Evolutionary conservation across 768 basidiomycete species (phyloP), one percentile per base, ranked within the genome.

Genomic region (Russula compacta): DNA sequence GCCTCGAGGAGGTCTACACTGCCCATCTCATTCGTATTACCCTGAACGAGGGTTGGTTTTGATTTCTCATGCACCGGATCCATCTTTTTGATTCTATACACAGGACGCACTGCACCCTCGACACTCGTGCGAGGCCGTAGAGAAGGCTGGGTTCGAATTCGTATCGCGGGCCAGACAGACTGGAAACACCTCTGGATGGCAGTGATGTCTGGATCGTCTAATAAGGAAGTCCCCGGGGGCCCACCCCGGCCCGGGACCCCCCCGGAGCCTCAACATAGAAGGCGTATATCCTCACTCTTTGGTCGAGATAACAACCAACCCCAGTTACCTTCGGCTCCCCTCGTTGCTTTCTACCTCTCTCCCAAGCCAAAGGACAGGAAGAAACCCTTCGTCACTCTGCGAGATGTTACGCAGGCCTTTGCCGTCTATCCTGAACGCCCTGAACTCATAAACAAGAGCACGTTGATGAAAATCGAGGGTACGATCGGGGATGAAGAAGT

Each of bases 361-460:
- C 77, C 78, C 14, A 91, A 87, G 73, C 79, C 81, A 6, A 90
- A 86, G 69, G 89, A 92, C 67, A 83, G 77, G 72, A 91, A 83
- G 74, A 84, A 80, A 66, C 72, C 90, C 0, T 69, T 92, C 4
- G 72, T 95, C 63, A 87, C 87, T 0, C 73, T 95, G 60, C 77
- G 73, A 36, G 74, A 83, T 44, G 78, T 94, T 55, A 82, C 86
- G 0, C 92, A 97, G 73, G 91, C 87, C 17, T 97, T 94, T 69
- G 91, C 92, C 3, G 92, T 99, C 9, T 99, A 94, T 71, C 95
- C 95, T 1, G 95, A 98, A 70, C 82, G 92, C n/a, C 90, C 92
- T 10, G 91, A 93, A 66, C 75, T 97, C 65, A 94, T 98, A 73
- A 86, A 80, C 64, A 78, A 84, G 67, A 94, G 92, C 65, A 93